These are phyloP conservation scores for Wickerhamiella pararugosa DNA, from an alignment of 1,139 yeast species.

Conservation along the genomic window DNA sequence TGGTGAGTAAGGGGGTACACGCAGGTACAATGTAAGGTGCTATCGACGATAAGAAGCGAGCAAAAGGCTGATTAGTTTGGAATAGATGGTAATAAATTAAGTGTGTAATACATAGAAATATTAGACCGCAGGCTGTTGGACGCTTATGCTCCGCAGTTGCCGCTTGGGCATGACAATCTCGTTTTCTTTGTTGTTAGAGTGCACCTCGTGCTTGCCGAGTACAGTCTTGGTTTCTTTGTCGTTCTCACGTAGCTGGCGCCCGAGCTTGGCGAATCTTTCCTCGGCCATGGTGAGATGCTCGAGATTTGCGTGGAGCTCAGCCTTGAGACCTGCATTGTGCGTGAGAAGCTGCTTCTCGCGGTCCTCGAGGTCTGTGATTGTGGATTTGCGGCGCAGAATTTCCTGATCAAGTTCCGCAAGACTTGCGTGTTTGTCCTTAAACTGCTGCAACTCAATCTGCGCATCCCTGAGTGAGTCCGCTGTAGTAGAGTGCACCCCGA, in stretches of 20 bases:
- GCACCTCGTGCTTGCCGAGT: conserved; percentile 10
- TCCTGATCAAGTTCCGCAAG: conserved; percentile 7
- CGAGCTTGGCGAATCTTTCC: conserved; percentile 11
- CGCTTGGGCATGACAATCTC: conserved; percentile 15
- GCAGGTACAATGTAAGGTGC: too few species aligned
- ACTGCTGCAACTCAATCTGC: not conserved
- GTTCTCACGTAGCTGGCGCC: conserved; percentile 12
- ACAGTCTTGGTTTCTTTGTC: conserved; percentile 15
- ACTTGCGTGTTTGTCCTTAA: not conserved
- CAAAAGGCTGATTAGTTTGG: not conserved
- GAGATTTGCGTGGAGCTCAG: conserved; percentile 11
- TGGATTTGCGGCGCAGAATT: conserved; percentile 2
- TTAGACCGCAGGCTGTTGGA: not conserved
- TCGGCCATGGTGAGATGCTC: conserved; percentile 11
- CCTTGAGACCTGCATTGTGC: conserved; percentile 10
- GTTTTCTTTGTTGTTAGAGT: conserved; percentile 12
- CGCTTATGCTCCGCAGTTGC: conserved; percentile 16
- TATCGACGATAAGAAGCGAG: too few species aligned
- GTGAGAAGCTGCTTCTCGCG: conserved; percentile 9
- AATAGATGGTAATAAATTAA: conserved; percentile 1
- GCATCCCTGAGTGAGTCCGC: conserved; percentile 7
- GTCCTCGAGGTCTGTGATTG: conserved; percentile 7
- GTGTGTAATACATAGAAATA: not conserved
- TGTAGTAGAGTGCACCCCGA: conserved; percentile 10
- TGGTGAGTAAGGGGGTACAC: too few species aligned